Evolutionary conservation across 2,329 filamentous ascomycete species (phyloP).

Genomic region (Sporothrix sp.): DNA sequence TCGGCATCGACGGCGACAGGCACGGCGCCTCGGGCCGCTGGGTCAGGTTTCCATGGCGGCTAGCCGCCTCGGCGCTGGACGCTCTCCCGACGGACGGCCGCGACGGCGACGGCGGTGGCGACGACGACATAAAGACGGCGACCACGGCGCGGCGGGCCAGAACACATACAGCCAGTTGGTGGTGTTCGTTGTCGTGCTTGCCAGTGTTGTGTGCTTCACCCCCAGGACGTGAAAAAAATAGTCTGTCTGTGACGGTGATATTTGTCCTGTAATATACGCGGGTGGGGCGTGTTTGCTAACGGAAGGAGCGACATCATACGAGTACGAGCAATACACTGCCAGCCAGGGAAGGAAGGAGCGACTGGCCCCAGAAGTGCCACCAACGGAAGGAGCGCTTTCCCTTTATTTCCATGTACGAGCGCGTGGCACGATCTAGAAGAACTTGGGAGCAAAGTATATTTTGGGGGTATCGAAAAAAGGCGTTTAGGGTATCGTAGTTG

Average conservation of each 20-base stretch:
- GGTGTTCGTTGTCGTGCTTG: conserved; percentile 6
- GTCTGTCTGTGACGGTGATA: too few species aligned
- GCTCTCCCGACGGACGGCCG: background rate
- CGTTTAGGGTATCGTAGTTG: background rate
- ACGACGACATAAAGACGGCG: background rate
- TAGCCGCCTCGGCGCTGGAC: background rate
- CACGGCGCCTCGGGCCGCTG: background rate
- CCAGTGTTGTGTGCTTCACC: conserved; percentile 11
- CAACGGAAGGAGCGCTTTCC: background rate
- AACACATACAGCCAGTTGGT: conserved; percentile 12
- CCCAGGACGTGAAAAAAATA: conserved; percentile 17
- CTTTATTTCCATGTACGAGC: background rate
- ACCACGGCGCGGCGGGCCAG: background rate
- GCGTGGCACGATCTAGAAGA: too few species aligned
- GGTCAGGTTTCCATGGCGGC: too few species aligned
- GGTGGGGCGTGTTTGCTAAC: background rate
- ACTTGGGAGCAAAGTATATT: too few species aligned
- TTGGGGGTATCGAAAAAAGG: too few species aligned
- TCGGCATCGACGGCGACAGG: background rate
- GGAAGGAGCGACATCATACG: too few species aligned
- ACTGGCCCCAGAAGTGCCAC: background rate
- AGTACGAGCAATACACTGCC: too few species aligned
- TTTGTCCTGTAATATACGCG: background rate
- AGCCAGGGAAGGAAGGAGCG: background rate
- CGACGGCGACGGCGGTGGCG: background rate